Percentiles rank a stretch among this genome's conserved stretches.
phyloP scores from a whole-genome alignment of 2,329 filamentous ascomycete genomes.

The Xylaria digitata region DNA sequence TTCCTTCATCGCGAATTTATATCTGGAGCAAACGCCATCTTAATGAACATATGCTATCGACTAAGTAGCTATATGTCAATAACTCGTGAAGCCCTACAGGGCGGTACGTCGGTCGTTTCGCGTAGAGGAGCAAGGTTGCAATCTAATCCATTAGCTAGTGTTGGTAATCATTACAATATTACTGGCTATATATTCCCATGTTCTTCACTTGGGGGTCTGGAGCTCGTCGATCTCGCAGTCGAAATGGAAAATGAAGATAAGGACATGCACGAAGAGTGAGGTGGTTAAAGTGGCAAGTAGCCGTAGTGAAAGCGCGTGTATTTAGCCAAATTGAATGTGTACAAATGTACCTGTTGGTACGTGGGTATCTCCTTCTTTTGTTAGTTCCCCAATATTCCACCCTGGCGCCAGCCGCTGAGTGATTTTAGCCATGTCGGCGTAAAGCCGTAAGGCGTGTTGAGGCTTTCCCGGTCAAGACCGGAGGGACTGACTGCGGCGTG shows the following conservation, averaged over 20 bases:
- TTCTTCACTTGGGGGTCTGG: conserved; percentile 16
- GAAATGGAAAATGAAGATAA: conserved; percentile 20
- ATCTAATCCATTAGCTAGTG: conserved; percentile 16
- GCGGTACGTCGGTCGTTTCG: conserved; percentile 16
- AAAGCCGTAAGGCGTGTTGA: conserved; percentile 11
- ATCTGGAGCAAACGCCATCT: not conserved
- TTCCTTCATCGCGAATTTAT: conserved; percentile 25
- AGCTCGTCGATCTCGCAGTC: conserved; percentile 15
- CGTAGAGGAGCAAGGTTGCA: conserved; percentile 12
- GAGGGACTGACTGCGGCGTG: conserved; percentile 32
- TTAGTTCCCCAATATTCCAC: conserved; percentile 28
- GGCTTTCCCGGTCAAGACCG: conserved; percentile 34
- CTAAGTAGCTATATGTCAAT: not conserved
- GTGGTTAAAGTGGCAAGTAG: conserved; percentile 33
- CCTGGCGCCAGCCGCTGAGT: conserved; percentile 32
- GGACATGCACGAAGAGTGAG: conserved; percentile 9
- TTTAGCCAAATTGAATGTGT: conserved; percentile 38
- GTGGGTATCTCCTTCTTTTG: conserved; percentile 7
- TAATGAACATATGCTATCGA: not conserved
- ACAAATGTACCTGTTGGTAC: conserved; percentile 29
- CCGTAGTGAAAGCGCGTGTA: conserved; percentile 23
- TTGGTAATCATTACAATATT: conserved; percentile 34
- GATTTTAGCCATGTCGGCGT: conserved; percentile 37
- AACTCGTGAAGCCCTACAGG: conserved; percentile 5
- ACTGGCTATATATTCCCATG: conserved; percentile 30